phyloP scores from a whole-genome alignment of 2,329 filamentous ascomycete species.

The Cytospora piceae region DNA sequence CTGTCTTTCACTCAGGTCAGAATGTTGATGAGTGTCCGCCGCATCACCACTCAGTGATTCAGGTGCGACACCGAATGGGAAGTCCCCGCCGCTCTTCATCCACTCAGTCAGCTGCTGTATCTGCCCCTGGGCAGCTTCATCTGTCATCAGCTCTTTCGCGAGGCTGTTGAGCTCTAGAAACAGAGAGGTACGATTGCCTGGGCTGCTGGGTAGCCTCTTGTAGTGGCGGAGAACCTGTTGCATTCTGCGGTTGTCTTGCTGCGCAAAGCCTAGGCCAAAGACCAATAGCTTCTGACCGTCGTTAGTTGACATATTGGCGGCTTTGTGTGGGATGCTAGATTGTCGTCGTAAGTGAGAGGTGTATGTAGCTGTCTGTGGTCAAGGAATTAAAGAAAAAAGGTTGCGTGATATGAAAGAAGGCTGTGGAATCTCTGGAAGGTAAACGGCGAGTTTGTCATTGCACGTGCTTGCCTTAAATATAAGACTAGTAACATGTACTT shows the following conservation, averaged over 20 bases:
- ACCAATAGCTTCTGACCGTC: conserved; percentile 28
- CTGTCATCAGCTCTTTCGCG: conserved; percentile 19
- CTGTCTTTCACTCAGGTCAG: background rate
- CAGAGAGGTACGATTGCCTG: conserved; percentile 19
- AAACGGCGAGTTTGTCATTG: too few relatives aligned
- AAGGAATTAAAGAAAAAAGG: background rate
- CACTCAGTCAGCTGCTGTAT: conserved; percentile 21
- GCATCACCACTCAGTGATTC: background rate
- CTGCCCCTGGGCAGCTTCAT: conserved; percentile 5
- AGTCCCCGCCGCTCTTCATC: conserved; percentile 27
- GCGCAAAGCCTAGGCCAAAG: conserved; percentile 26
- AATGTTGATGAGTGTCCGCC: background rate
- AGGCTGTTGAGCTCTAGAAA: conserved; percentile 28
- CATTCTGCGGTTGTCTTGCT: conserved; percentile 29
- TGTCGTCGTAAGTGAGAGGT: too few relatives aligned
- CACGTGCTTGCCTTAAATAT: too few relatives aligned
- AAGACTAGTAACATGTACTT: background rate
- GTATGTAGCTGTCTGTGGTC: background rate
- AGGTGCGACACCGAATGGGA: conserved; percentile 6
- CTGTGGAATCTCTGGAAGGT: too few relatives aligned
- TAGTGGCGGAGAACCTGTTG: conserved; percentile 28
- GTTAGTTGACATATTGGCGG: conserved; percentile 21
- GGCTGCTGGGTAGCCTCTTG: conserved; percentile 18
- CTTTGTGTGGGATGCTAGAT: background rate
- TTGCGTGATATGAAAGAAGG: background rate